Evolutionary conservation across 2,329 filamentous ascomycete genomes (phyloP), one percentile per base, ranked within the genome.

Genomic region (Calycina marina): DNA sequence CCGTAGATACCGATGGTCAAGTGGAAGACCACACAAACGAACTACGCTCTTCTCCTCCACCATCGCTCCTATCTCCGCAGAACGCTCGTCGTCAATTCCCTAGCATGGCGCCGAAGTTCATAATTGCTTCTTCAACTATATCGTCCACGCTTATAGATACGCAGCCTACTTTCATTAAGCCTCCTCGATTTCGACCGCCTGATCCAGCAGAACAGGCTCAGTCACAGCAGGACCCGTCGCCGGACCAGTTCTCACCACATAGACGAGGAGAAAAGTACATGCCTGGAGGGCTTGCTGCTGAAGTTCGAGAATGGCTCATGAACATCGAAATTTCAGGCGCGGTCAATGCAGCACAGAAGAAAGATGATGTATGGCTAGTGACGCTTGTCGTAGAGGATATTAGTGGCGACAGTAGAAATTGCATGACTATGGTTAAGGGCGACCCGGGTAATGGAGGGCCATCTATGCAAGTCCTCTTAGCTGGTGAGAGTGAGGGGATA

Each of bases 161-260:
- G 8, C 30, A 37, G 30, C 25, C 36, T 9, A 30, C 43, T 4
- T 53, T 54, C 32, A 39, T 47, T 31, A 53, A 49, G 36, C 48
- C 49, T 6, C 51, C 50, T 28, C 42, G 45, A 10, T 55, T 55
- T 29, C 44, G 46, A 14, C 49, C 49, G 4, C 43, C 45, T 13
- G 49, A 51, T 29, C 39, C 36, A 6, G 26, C 37, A 1, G 37
- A 41, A n/a, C 29, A 30, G 16, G 14, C 30, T 6, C 38, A 40
- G 18, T 25, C 35, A 9, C 31, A 37, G 14, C 6, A 11, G 6
- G 49, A 53, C 29, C 62, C 63, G 0, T 50, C 65, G 0, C 65
- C 66, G 1, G 61, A 67, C 25, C 56, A 61, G 24, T 71, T 71
- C 47, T 69, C 65, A 1, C 67, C 67, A 1, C 60, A 62, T 28